Base-by-base conservation (phyloP, 176 grass and related monocot genomes). In the Rhipidocladum racemiflorum region DNA sequence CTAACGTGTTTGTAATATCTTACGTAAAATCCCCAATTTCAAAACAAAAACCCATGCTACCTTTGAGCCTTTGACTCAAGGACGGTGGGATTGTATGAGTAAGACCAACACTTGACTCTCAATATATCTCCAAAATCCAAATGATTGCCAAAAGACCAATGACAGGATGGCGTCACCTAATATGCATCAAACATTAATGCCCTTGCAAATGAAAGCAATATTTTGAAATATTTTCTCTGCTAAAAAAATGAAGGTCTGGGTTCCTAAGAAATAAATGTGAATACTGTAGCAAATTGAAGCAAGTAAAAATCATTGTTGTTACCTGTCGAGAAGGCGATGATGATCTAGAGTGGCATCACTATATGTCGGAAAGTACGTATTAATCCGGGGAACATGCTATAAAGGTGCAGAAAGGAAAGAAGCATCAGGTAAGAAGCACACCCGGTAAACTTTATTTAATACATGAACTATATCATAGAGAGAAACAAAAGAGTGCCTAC, bases 321-420 rank as follows among this genome's bases (percentile, higher is more conserved):
- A 99, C 96, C 96, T 93, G 43, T 99, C 90, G 57, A 93, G 83
- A 88, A 99, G 96, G 65, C 91, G 96, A 50, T 95, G 87, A 79
- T 99, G 96, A 70, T 99, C 96, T 15, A 86, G 61, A 81, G 76
- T 91, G 57, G 96, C 96, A 91, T 99, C 91, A 61, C 35, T 95
- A 55, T 86, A 93, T 53, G 87, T 95, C 0, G 96, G 93, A 81
- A 99, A 88, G 71, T 90, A 95, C 27, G 92, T 93, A 48, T 99
- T 99, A 71, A 99, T 87, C 40, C 91, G 89, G 11, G 96, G 96
- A 77, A 99, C 87, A 77, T 95, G 96, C 96, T 99, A 70, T 62
- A 88, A 46, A 75, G 7, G 76, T 80, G 44, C 15, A 65, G 76
- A 38, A n/a, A 65, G 13, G 20, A 74, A 72, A 69, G 17, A 28